These are phyloP conservation scores for Leishmania amazonensis DNA, from an alignment of 208 protist genomes.

Conservation along the genomic window DNA sequence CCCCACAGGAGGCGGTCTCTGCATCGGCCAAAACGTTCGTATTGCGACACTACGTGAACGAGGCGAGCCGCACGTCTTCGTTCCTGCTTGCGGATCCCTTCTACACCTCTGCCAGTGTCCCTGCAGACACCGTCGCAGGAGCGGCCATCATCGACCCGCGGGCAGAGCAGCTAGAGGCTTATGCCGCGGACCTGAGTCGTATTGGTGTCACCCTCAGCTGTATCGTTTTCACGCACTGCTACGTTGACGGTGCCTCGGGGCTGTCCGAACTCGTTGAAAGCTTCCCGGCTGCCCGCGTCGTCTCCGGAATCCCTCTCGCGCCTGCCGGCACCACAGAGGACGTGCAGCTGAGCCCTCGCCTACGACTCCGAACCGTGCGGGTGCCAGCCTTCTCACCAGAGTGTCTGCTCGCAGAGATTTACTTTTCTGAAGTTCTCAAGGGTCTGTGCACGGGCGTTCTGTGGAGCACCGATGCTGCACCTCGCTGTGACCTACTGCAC, in stretches of 20 bases:
- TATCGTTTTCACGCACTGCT: slow-evolving; percentile 75
- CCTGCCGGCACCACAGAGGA: slow-evolving; percentile 23
- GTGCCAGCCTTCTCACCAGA: slow-evolving; percentile 74
- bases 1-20: background rate
- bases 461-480: slow-evolving; percentile 55
- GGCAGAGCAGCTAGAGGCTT: slow-evolving; percentile 31
- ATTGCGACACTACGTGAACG: slow-evolving; percentile 81
- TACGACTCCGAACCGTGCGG: slow-evolving; percentile 42
- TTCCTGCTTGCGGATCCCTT: slow-evolving; percentile 60
- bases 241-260: slow-evolving; percentile 61
- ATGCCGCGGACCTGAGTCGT: slow-evolving; percentile 41
- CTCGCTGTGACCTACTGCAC: slow-evolving; percentile 49
- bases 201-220: slow-evolving; percentile 37
- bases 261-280: slow-evolving; percentile 31
- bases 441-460: slow-evolving; percentile 67
- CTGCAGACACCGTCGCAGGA: background rate
- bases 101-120: background rate
- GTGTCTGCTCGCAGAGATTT: slow-evolving; percentile 67
- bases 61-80: slow-evolving; percentile 64
- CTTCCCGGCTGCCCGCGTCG: slow-evolving; percentile 29
- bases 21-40: slow-evolving; percentile 21
- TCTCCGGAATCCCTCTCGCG: slow-evolving; percentile 30
- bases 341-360: slow-evolving; percentile 11
- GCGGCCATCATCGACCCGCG: slow-evolving; percentile 66
- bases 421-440: slow-evolving; percentile 29